A percentile compares a stretch with the other conserved stretches of the same genome.
phyloP scores from a whole-genome alignment of 73 alveolate genomes.

The Tetrahymena thermophila region DNA sequence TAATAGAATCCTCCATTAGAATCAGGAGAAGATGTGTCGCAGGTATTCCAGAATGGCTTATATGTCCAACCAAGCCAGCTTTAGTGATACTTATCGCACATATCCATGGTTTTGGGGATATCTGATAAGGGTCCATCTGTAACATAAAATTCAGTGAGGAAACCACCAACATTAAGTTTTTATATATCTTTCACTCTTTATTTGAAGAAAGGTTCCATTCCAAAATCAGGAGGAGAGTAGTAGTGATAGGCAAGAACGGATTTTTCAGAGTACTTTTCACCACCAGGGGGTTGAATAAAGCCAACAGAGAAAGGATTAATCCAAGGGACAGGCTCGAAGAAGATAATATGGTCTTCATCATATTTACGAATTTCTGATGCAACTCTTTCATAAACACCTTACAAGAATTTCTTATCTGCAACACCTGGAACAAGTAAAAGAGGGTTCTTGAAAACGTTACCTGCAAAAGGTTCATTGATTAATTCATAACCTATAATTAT shows the following conservation, averaged over 20 bases:
- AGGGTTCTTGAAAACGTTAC: slow-evolving; percentile 14
- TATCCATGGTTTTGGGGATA: slow-evolving; percentile 6
- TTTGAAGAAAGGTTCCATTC: neutral
- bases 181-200: slow-evolving; percentile 21
- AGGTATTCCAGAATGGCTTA: neutral
- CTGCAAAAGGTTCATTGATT: slow-evolving; percentile 24
- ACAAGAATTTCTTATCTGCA: neutral
- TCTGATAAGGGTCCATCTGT: slow-evolving; percentile 8
- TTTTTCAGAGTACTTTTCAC: neutral
- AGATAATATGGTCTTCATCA: slow-evolving; percentile 12
- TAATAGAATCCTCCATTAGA: slow-evolving; percentile 18
- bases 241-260: slow-evolving; percentile 11
- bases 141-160: slow-evolving; percentile 28
- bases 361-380: slow-evolving; percentile 14
- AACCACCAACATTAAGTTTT: neutral
- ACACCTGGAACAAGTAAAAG: slow-evolving; percentile 7
- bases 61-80: slow-evolving; percentile 28
- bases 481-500: slow-evolving; percentile 14
- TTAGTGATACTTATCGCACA: slow-evolving; percentile 24
- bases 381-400: slow-evolving; percentile 4
- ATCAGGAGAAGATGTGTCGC: neutral
- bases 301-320: slow-evolving; percentile 11
- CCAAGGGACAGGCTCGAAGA: slow-evolving; percentile 36
- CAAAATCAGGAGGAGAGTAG: slow-evolving; percentile 10
- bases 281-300: slow-evolving; percentile 33